Conservation (phyloP, 192 early-diverging fungal genomes). For the Coemansia sp. region DNA sequence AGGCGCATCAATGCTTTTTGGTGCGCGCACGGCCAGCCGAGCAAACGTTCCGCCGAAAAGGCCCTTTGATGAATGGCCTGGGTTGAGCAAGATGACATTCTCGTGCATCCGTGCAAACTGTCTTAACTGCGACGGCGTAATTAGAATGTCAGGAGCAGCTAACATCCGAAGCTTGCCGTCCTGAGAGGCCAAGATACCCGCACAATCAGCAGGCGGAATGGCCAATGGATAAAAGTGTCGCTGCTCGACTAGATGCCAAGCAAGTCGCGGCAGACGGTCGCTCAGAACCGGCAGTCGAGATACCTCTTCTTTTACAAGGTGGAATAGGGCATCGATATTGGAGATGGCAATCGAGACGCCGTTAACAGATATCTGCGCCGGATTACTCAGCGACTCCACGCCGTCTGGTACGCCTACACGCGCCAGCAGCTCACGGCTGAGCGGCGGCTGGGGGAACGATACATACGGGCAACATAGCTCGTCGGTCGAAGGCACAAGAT, state of each 20-base stretch:
- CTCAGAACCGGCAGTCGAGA: slow-evolving; percentile 44
- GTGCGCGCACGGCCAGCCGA: slow-evolving; percentile 68
- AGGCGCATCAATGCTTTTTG: not conserved
- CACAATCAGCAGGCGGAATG: slow-evolving; percentile 57
- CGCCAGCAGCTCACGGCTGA: slow-evolving; percentile 38
- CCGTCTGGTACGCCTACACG: slow-evolving; percentile 38
- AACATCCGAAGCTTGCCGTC: slow-evolving; percentile 46
- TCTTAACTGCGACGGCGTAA: slow-evolving; percentile 73
- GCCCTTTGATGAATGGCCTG: slow-evolving; percentile 71
- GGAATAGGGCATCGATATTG: slow-evolving; percentile 74
- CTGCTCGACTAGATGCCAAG: slow-evolving; percentile 78
- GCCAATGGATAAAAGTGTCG: slow-evolving; percentile 84
- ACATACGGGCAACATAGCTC: slow-evolving; percentile 74
- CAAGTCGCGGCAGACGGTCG: slow-evolving; percentile 72
- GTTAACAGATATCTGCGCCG: slow-evolving; percentile 80
- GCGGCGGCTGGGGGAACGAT: slow-evolving; percentile 84
- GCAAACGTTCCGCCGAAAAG: slow-evolving; percentile 82
- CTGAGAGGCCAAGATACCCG: slow-evolving; percentile 37
- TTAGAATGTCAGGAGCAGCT: slow-evolving; percentile 79
- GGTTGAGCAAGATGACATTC: slow-evolving; percentile 80
- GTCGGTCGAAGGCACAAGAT: slow-evolving; percentile 75
- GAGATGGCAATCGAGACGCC: slow-evolving; percentile 76
- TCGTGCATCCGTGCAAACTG: slow-evolving; percentile 73
- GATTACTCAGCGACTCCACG: slow-evolving; percentile 66
- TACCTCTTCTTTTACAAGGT: slow-evolving; percentile 70